phyloP scores from a whole-genome alignment of 352 stramenopile species.

The Globisporangium takayamanum region DNA sequence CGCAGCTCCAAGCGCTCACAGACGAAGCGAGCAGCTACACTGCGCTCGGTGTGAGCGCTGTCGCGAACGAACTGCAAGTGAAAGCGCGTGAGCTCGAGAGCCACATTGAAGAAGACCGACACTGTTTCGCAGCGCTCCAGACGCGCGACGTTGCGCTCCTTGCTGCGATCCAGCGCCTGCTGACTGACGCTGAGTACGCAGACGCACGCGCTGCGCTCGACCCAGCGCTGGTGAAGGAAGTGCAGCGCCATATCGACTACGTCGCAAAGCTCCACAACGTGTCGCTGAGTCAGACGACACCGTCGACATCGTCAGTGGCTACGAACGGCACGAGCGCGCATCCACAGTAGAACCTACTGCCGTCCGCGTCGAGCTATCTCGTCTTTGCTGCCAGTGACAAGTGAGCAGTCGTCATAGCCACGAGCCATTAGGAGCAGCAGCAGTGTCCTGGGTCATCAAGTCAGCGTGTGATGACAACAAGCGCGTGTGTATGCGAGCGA shows the following conservation, averaged over 20 bases:
- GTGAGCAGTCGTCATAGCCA: not conserved
- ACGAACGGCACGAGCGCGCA: not conserved
- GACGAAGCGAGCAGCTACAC: conserved; percentile 46
- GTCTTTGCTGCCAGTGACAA: not conserved
- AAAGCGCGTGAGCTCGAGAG: conserved; percentile 30
- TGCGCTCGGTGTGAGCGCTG: conserved; percentile 40
- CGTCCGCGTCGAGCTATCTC: no score
- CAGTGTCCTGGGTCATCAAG: not conserved
- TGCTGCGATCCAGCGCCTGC: conserved; percentile 16
- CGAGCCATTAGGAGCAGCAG: not conserved
- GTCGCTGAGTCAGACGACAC: not conserved
- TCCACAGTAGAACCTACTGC: not conserved
- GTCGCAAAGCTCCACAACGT: conserved; percentile 43
- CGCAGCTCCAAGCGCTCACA: conserved; percentile 28
- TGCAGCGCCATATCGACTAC: conserved; percentile 59
- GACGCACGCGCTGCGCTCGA: conserved; percentile 29
- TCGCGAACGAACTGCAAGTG: conserved; percentile 43
- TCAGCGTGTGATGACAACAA: not conserved
- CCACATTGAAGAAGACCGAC: conserved; percentile 45
- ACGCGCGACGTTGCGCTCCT: conserved; percentile 51
- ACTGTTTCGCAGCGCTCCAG: conserved; percentile 36
- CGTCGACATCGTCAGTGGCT: not conserved
- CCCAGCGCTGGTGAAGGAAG: conserved; percentile 38
- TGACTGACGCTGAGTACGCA: conserved; percentile 16
- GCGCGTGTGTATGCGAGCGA: no score